Conservation (phyloP, 2,329 filamentous ascomycete species). For the Diaporthe sp. region DNA sequence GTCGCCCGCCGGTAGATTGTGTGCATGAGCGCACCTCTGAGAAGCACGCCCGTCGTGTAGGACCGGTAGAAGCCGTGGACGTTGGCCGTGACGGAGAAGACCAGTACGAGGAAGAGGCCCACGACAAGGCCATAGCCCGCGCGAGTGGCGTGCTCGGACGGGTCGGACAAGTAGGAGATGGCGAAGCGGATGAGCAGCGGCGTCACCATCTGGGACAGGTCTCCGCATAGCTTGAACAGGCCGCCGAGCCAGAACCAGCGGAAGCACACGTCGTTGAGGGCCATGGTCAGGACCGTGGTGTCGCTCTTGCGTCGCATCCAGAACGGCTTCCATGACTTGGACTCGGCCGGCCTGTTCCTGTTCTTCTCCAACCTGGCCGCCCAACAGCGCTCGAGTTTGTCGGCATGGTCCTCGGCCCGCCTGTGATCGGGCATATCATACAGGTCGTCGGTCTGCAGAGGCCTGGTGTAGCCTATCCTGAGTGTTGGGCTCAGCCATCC, state of each 20-base stretch:
- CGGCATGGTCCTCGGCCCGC: slow-evolving; percentile 43
- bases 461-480: slow-evolving; percentile 44
- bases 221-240: slow-evolving; percentile 47
- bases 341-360: slow-evolving; percentile 31
- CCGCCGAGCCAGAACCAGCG: slow-evolving; percentile 50
- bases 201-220: slow-evolving; percentile 46
- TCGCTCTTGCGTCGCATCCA: slow-evolving; percentile 47
- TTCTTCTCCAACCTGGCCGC: slow-evolving; percentile 40
- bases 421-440: slow-evolving; percentile 40
- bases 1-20: slow-evolving; percentile 45
- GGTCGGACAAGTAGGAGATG: slow-evolving; percentile 44
- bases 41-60: slow-evolving; percentile 43
- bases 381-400: slow-evolving; percentile 45
- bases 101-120: slow-evolving; percentile 46
- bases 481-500: slow-evolving; percentile 45
- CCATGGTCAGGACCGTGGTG: slow-evolving; percentile 47
- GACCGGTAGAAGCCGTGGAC: slow-evolving; percentile 48
- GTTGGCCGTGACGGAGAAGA: slow-evolving; percentile 46
- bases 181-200: slow-evolving; percentile 47
- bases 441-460: slow-evolving; percentile 46
- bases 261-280: slow-evolving; percentile 51
- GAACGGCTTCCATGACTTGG: slow-evolving; percentile 44
- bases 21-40: slow-evolving; percentile 45
- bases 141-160: slow-evolving; percentile 43
- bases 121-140: slow-evolving; percentile 47